phyloP scores from a whole-genome alignment of 1,284 basidiomycete genomes.

The Austroboletus niveus region DNA sequence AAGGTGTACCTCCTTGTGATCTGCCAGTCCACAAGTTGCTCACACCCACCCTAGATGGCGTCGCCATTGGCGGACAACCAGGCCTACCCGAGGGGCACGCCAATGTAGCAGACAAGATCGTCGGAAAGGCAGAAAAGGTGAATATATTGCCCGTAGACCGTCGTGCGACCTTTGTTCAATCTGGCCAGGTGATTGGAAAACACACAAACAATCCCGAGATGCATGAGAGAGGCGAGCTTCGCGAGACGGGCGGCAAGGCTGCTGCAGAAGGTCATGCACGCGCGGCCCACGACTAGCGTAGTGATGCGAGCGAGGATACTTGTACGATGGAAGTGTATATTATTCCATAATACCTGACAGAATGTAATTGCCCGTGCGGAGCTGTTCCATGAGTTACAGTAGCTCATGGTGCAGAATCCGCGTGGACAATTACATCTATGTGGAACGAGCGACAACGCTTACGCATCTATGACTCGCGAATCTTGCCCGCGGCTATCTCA shows the following conservation, averaged over 20 bases:
- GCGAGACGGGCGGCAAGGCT: not conserved
- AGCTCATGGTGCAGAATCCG: too few species aligned
- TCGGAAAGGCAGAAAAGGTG: constrained; percentile 58
- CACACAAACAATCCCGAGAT: constrained; percentile 41
- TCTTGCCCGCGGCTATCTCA: too few species aligned
- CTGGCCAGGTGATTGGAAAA: constrained; percentile 48
- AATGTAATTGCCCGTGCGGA: not conserved
- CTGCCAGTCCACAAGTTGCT: constrained; percentile 11
- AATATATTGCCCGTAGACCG: not conserved
- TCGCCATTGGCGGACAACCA: constrained; percentile 43
- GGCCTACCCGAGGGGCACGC: constrained; percentile 41
- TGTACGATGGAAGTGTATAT: not conserved
- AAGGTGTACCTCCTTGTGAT: constrained; percentile 23
- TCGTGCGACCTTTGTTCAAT: not conserved
- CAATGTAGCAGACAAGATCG: constrained; percentile 45
- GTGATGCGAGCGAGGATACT: not conserved
- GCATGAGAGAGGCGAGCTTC: not conserved
- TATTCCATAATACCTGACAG: not conserved
- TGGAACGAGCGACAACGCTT: too few species aligned
- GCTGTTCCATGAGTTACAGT: not conserved
- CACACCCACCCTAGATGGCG: constrained; percentile 34
- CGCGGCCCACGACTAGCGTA: not conserved
- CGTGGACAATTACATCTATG: too few species aligned
- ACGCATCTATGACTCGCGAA: too few species aligned
- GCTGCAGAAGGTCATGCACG: not conserved